Percentiles rank a stretch among this genome's conserved stretches.
phyloP scores from a whole-genome alignment of 805 yeast genomes.

The Spathaspora arborariae region DNA sequence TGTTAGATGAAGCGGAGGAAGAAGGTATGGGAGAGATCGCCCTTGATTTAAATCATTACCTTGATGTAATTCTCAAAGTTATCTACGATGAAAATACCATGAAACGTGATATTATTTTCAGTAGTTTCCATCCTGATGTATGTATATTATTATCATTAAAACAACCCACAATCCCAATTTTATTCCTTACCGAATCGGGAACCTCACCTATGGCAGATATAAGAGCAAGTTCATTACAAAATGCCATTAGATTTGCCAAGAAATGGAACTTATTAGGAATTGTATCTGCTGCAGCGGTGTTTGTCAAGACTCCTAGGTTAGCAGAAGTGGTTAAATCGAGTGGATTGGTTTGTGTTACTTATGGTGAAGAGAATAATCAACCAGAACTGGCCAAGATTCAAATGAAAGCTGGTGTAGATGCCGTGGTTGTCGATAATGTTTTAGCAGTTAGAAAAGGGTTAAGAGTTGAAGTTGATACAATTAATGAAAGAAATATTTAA shows the following conservation, averaged over 20 bases:
- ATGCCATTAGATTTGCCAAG: conserved; percentile 85
- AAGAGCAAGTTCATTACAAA: conserved; percentile 82
- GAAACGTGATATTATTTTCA: conserved; percentile 83
- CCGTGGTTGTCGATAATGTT: conserved; percentile 95
- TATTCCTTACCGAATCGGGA: conserved; percentile 88
- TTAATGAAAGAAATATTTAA: conserved; percentile 10
- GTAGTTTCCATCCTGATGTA: conserved; percentile 93
- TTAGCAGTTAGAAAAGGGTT: conserved; percentile 87
- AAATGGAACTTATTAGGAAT: conserved; percentile 90
- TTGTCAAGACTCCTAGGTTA: conserved; percentile 85
- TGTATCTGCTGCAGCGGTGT: conserved; percentile 83
- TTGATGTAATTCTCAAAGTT: conserved; percentile 76
- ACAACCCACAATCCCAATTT: conserved; percentile 90
- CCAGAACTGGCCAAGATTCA: conserved; percentile 82
- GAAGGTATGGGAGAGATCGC: conserved; percentile 87
- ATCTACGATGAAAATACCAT: conserved; percentile 72
- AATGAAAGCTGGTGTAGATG: conserved; percentile 94
- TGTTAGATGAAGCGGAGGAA: conserved; percentile 86
- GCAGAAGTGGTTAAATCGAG: conserved; percentile 87
- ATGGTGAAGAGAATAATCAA: conserved; percentile 79
- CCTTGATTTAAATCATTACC: conserved; percentile 80
- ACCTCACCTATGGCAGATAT: conserved; percentile 83
- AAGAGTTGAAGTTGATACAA: conserved; percentile 28
- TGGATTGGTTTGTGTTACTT: conserved; percentile 90
- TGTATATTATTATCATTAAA: conserved; percentile 82